Evolutionary conservation across 225 moss, liverwort and hornwort genomes (phyloP).

Genomic region (Antitrichia curtipendula): DNA sequence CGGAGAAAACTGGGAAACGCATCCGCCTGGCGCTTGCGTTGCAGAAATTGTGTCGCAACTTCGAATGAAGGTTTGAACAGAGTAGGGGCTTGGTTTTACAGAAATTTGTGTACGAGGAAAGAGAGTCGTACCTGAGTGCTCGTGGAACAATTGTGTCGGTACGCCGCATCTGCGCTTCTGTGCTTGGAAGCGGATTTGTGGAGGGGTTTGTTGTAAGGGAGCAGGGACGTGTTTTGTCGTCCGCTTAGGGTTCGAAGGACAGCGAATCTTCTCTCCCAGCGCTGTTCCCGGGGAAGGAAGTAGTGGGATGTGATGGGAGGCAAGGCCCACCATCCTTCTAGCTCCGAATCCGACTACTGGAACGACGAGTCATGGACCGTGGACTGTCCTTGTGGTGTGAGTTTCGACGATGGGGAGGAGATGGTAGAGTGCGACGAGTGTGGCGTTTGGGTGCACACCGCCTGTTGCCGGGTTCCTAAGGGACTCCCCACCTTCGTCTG

Average conservation of each 20-base stretch:
- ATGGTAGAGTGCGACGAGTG: constrained; percentile 99
- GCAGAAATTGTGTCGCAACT: neutral
- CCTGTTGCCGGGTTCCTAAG: constrained; percentile 83
- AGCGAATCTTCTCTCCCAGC: neutral
- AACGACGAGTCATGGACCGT: constrained; percentile 97
- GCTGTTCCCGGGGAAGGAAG: neutral
- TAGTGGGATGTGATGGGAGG: constrained; percentile 69
- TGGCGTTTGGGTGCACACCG: constrained; percentile 94
- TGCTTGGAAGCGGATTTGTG: neutral
- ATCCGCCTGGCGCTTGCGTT: neutral
- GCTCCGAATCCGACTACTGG: constrained; percentile 98
- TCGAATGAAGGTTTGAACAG: neutral
- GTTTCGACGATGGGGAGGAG: constrained; percentile 96
- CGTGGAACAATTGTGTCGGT: neutral
- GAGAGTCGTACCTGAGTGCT: neutral
- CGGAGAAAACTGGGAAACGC: neutral
- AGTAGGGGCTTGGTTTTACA: neutral
- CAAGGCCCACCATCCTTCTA: constrained; percentile 80
- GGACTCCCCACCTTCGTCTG: constrained; percentile 66
- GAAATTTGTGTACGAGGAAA: neutral
- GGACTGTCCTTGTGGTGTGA: constrained; percentile 98
- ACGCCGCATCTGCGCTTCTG: neutral
- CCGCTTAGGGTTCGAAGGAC: neutral
- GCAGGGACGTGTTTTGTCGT: neutral
- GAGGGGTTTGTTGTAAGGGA: neutral